Evolutionary conservation across 805 yeast species (phyloP).

Genomic region (Hanseniaspora singularis): DNA sequence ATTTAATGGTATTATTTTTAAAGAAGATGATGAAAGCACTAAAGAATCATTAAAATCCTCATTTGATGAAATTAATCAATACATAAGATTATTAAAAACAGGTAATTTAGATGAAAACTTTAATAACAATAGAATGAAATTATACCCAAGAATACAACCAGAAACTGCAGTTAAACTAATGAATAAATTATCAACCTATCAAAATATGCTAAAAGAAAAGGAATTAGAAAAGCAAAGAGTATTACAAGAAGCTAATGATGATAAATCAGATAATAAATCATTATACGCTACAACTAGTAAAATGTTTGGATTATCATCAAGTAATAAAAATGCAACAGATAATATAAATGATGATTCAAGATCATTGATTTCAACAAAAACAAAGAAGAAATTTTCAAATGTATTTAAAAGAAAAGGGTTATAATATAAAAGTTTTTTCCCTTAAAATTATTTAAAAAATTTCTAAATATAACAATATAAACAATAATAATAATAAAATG

Average conservation of each 20-base stretch:
- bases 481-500: too few species aligned
- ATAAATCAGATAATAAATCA: slow-evolving; percentile 14
- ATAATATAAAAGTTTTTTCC: neutral
- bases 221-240: slow-evolving; percentile 16
- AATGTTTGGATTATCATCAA: slow-evolving; percentile 7
- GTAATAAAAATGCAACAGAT: neutral
- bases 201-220: slow-evolving; percentile 17
- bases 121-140: slow-evolving; percentile 48
- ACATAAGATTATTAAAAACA: slow-evolving; percentile 54
- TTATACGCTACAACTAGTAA: slow-evolving; percentile 4
- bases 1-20: slow-evolving; percentile 22
- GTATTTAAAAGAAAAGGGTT: slow-evolving; percentile 14
- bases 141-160: slow-evolving; percentile 61
- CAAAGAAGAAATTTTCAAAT: slow-evolving; percentile 13
- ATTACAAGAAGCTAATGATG: slow-evolving; percentile 22
- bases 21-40: neutral
- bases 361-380: slow-evolving; percentile 13
- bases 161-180: slow-evolving; percentile 57
- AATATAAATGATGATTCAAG: slow-evolving; percentile 9
- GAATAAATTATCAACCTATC: slow-evolving; percentile 36
- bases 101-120: slow-evolving; percentile 51
- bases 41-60: slow-evolving; percentile 44
- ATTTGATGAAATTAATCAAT: slow-evolving; percentile 67
- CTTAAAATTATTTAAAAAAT: neutral
- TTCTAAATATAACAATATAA: neutral